Base-by-base conservation (phyloP, 75 land plant species). In the Picea glauca region DNA sequence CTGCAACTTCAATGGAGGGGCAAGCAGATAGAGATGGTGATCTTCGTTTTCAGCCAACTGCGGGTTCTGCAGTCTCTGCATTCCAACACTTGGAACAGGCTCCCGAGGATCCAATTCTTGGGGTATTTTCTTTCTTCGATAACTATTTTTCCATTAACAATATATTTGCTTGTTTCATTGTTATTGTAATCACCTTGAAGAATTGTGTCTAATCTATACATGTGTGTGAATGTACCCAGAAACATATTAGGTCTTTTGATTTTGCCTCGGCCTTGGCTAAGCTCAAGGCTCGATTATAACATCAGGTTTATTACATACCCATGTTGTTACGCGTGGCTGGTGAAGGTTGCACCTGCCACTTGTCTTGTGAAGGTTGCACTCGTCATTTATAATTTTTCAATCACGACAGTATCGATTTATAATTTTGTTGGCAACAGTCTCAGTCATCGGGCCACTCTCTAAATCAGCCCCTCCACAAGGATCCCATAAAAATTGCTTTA, bases 41-140 rank as follows among this genome's bases (percentile, higher is more conserved):
- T 33, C 8, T 38, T 15, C 5, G 6, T 46, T 46, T 46, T 46
- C 50, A 46, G 8, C 50, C 50, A 46, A 46, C 50, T 46, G 50
- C 50, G 50, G 50, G 50, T 46, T 46, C 50, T 46, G 50, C 50
- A 5, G 9, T 46, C 0, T 46, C 50, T 46, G 87, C 79, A 23
- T 95, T 95, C 61, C 78, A 85, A 50, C 74, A 79, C 43, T 31
- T 95, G 33, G 87, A 83, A 58, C 93, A 85, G 78, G 98, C 98
- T 17, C 95, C 98, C 13, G 98, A 95, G 66, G 95, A 93, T 80
- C 87, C 98, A n/a, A 91, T 95, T 72, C 88, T 93, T 30, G 98
- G 92, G 58, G 97, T 94, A 84, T 31, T 32, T 31, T 46, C 58
- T 79, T 58, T 60, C 2, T 80, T 59, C 54, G 26, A 62, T 60